A percentile compares a stretch with the other conserved stretches of the same genome.
Conservation (phyloP, 2,329 filamentous ascomycete genomes). For the Cytospora paraplurivora region DNA sequence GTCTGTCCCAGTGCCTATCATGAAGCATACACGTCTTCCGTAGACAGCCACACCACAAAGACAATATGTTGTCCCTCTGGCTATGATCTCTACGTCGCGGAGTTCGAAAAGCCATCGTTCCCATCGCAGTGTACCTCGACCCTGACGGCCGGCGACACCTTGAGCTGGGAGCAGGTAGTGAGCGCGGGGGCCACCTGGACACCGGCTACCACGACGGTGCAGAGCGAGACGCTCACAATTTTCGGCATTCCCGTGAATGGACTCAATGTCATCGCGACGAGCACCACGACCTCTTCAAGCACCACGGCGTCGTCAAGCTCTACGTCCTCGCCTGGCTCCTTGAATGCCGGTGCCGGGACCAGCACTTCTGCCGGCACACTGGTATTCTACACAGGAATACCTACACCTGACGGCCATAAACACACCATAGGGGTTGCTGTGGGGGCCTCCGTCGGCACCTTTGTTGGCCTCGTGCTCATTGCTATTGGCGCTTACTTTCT, state of each 20-base stretch:
- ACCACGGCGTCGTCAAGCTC: constrained; percentile 2
- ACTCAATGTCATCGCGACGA: constrained; percentile 11
- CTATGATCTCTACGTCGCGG: constrained; percentile 14
- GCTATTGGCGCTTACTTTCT: not conserved
- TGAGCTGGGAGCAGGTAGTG: constrained; percentile 3
- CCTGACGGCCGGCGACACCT: constrained; percentile 3
- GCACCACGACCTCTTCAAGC: not conserved
- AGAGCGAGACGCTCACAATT: not conserved
- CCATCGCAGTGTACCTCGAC: constrained; percentile 22
- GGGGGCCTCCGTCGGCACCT: not conserved
- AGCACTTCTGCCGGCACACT: not conserved
- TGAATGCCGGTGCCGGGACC: not conserved
- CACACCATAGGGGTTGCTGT: not conserved
- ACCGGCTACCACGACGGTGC: not conserved
- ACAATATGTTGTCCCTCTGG: constrained; percentile 20
- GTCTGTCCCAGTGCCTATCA: constrained; percentile 13
- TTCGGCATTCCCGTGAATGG: constrained; percentile 18
- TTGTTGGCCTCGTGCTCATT: not conserved
- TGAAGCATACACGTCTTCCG: not conserved
- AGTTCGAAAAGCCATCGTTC: constrained; percentile 8
- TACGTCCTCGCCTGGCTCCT: not conserved
- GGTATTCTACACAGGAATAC: too few species aligned
- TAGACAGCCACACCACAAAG: constrained; percentile 9
- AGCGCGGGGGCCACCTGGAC: not conserved
- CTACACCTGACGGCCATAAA: not conserved